A percentile compares a stretch with the other conserved stretches of the same genome.
These are phyloP conservation scores for Phialocephala sp. DNA, from an alignment of 2,329 filamentous ascomycete genomes.

Conservation along the genomic window DNA sequence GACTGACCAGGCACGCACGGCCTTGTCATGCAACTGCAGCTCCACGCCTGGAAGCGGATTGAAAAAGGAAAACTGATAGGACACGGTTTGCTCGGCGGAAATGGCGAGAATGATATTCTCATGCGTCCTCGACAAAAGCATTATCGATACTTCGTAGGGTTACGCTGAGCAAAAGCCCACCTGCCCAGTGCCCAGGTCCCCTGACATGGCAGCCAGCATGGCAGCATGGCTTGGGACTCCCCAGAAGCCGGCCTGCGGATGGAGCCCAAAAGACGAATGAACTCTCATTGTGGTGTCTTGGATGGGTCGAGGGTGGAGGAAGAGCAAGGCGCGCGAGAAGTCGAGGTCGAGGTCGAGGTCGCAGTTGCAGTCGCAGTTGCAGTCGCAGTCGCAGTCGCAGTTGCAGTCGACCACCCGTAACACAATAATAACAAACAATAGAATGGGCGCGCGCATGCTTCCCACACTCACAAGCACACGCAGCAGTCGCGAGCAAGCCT, in stretches of 20 bases:
- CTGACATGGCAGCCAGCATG: not conserved
- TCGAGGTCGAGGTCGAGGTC: too few relatives aligned
- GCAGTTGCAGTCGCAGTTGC: too few relatives aligned
- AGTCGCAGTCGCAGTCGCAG: too few relatives aligned
- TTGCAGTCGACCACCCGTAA: too few relatives aligned
- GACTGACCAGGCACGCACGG: not conserved
- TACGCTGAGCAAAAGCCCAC: too few relatives aligned
- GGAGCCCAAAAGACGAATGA: too few relatives aligned
- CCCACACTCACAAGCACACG: not conserved
- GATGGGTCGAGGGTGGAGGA: too few relatives aligned
- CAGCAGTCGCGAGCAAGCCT: not conserved
- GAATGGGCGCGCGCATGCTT: not conserved
- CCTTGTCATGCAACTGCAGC: not conserved
- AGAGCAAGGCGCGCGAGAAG: too few relatives aligned
- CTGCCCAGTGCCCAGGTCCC: too few relatives aligned
- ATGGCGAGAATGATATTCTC: not conserved
- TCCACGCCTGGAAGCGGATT: not conserved
- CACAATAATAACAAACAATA: not conserved
- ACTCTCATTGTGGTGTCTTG: too few relatives aligned
- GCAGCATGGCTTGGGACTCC: not conserved
- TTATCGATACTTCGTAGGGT: not conserved
- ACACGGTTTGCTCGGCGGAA: slow-evolving; percentile 1
- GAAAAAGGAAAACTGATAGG: not conserved
- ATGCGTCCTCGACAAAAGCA: slow-evolving; percentile 3
- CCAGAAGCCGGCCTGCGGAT: not conserved